Percentiles rank a stretch among this genome's conserved stretches.
Evolutionary conservation across 2,329 filamentous ascomycete genomes (phyloP).

Genomic region (Penicillium sp.): DNA sequence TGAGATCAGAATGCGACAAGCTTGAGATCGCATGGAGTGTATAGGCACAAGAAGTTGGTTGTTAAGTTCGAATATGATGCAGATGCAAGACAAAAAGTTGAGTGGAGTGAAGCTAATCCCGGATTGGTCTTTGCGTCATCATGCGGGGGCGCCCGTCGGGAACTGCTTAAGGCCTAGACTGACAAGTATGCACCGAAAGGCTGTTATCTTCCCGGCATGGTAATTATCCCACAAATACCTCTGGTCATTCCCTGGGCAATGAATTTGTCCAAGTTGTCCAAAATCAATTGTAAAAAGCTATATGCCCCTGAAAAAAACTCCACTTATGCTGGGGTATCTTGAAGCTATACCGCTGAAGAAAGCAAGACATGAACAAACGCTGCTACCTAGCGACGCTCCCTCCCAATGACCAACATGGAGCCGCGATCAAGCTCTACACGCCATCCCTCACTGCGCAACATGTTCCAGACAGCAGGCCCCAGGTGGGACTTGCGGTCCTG

Average conservation of each 20-base stretch:
- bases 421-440: constrained; percentile 73
- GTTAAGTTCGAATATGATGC: neutral
- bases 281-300: neutral
- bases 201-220: too few species aligned
- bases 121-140: constrained; percentile 32
- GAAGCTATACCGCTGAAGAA: neutral
- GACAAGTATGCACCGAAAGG: neutral
- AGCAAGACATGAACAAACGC: neutral
- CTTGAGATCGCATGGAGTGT: constrained; percentile 31
- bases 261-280: neutral
- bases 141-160: constrained; percentile 24
- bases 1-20: constrained; percentile 21
- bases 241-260: too few species aligned
- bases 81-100: neutral
- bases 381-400: constrained; percentile 31
- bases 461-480: constrained; percentile 76
- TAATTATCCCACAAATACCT: too few species aligned
- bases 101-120: constrained; percentile 8
- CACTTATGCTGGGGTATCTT: constrained; percentile 9
- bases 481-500: constrained; percentile 73
- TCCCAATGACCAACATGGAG: constrained; percentile 68
- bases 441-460: constrained; percentile 79
- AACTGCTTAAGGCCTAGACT: constrained; percentile 1
- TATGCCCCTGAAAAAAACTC: constrained; percentile 4
- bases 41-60: neutral